A percentile compares a stretch with the other conserved stretches of the same genome.
Evolutionary conservation across 2,329 filamentous ascomycete genomes (phyloP).

Genomic region (Trichoderma harzianum): DNA sequence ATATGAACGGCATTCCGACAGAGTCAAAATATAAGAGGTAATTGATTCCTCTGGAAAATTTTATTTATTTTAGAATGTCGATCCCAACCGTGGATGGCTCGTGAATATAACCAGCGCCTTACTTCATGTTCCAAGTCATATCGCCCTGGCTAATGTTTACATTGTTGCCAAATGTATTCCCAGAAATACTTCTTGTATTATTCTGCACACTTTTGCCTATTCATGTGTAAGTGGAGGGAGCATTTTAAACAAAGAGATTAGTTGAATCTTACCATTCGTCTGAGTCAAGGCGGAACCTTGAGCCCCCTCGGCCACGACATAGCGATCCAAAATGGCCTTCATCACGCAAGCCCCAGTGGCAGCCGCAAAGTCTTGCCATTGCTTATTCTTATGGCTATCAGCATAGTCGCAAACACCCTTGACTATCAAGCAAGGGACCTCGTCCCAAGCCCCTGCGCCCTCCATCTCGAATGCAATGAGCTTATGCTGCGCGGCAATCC

Average conservation of each 20-base stretch:
- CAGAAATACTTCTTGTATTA: background rate
- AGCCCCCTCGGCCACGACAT: background rate
- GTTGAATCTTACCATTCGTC: background rate
- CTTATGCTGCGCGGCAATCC: conserved; percentile 24
- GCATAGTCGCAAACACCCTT: conserved; percentile 39
- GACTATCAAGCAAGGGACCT: conserved; percentile 34
- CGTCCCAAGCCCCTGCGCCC: conserved; percentile 29
- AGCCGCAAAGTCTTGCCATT: conserved; percentile 37
- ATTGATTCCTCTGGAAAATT: too few relatives aligned
- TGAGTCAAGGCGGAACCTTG: background rate
- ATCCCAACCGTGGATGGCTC: background rate
- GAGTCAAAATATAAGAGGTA: too few relatives aligned
- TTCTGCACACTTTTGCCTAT: background rate
- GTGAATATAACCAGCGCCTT: too few relatives aligned
- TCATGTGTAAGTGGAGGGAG: background rate
- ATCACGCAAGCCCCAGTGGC: conserved; percentile 33
- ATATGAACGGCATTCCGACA: too few relatives aligned
- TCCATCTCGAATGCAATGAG: conserved; percentile 36
- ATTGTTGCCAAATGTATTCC: conserved; percentile 4
- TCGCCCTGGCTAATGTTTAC: background rate
- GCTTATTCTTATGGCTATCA: conserved; percentile 38
- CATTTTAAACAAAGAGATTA: too few relatives aligned
- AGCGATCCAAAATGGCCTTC: conserved; percentile 26
- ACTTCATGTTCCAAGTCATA: background rate
- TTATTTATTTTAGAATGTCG: too few relatives aligned